These are phyloP conservation scores for Sonneratia alba DNA, from an alignment of 345 rosid species.

Conservation along the genomic window DNA sequence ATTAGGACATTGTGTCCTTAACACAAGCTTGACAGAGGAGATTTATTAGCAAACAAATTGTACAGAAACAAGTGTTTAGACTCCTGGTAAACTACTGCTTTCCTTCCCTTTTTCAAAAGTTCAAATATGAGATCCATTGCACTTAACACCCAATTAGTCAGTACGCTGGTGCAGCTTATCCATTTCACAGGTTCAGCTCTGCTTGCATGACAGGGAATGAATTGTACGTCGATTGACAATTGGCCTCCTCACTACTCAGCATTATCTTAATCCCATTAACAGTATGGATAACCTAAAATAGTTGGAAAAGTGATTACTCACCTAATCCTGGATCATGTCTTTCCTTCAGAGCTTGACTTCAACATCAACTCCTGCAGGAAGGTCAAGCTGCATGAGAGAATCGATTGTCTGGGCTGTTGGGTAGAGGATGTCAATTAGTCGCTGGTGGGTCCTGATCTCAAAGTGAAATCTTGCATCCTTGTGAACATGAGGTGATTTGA, in stretches of 20 bases:
- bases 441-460: conserved; percentile 90
- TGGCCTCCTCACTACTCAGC: background rate
- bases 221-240: background rate
- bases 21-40: background rate
- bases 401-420: conserved; percentile 97
- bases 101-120: background rate
- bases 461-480: conserved; percentile 97
- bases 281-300: background rate
- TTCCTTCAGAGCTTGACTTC: conserved; percentile 82
- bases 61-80: background rate
- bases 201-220: background rate
- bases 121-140: background rate
- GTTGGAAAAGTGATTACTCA: background rate
- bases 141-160: background rate
- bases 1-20: background rate
- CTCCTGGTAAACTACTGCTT: background rate
- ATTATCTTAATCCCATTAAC: background rate
- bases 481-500: conserved; percentile 97
- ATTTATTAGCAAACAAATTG: background rate
- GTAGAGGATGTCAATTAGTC: conserved; percentile 81
- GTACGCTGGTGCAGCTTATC: background rate
- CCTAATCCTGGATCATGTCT: background rate
- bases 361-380: conserved; percentile 93
- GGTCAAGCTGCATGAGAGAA: conserved; percentile 96
- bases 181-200: background rate